Base-by-base conservation (phyloP, 2,329 filamentous ascomycete genomes). In the Geosmithia morbida region DNA sequence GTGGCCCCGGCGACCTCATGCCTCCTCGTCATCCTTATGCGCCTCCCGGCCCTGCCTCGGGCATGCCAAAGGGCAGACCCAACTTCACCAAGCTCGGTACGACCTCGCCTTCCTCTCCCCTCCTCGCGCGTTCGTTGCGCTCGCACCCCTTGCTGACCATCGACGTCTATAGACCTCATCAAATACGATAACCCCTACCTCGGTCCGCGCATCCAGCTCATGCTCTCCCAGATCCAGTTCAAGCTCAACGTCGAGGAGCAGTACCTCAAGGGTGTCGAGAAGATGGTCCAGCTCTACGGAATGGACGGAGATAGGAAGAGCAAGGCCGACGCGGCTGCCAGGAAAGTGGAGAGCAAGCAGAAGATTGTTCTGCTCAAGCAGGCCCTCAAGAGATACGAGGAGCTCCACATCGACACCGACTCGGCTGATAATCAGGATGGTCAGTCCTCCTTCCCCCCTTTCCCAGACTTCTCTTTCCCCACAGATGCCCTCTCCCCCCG, bases 211-310 rank as follows among this genome's bases (percentile, higher is more conserved):
- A 98, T 98, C 59, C 92, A 98, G 69, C 85, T 97, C 59, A 98
- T 98, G 92, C 72, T 98, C 59, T 94, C 92, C 44, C 92, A 98
- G 65, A 83, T 98, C 53, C 88, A 97, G 66, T 98, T 98, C 72
- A 98, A 98, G 70, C 77, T 98, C 51, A 95, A 92, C 55, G 92
- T 98, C 26, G 92, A 98, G 64, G 94, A 96, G 62, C 92, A 98
- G 67, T 98, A 98, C 66, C 88, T 97, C 54, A 94, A 94, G 60
- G 92, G 92, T 51, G 92, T 98, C 56, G 92, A 98, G 66, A 98
- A 98, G 71, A 97, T 98, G 92, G 87, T 96, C 44, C 87, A 92
- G 62, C 73, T 98, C 37, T 98, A 98, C 61, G 83, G 92, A 61
- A 92, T 97, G 76, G 92, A 97, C 64, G 90, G 92, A 29, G 92